Conservation (phyloP, 768 basidiomycete species). For the Leccinum rimulosum region DNA sequence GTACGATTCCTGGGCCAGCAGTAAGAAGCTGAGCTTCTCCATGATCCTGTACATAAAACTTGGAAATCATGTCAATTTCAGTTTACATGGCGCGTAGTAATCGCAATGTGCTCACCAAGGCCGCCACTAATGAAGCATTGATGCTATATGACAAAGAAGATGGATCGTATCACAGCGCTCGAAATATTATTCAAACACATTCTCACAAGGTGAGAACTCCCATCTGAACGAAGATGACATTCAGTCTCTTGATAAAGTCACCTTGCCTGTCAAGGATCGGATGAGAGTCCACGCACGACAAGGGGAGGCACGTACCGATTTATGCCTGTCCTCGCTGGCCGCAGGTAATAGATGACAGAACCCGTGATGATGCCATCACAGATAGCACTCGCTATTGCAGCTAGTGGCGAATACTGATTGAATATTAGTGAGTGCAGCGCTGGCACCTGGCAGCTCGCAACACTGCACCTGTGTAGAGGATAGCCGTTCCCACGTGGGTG, state of each 20-base stretch:
- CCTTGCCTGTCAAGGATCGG: not conserved
- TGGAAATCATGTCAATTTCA: not conserved
- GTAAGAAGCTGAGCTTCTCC: slow-evolving; percentile 1
- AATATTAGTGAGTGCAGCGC: not conserved
- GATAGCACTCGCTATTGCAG: slow-evolving; percentile 14
- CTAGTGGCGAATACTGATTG: slow-evolving; percentile 8
- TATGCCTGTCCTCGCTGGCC: slow-evolving; percentile 6
- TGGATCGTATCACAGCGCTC: not conserved
- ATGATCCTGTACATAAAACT: slow-evolving; percentile 17
- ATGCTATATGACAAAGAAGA: slow-evolving; percentile 1
- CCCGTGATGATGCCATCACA: slow-evolving; percentile 22
- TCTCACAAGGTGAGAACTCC: slow-evolving; percentile 20
- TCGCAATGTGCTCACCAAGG: slow-evolving; percentile 8
- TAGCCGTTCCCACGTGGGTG: slow-evolving; percentile 6
- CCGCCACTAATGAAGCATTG: slow-evolving; percentile 7
- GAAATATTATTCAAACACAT: not conserved
- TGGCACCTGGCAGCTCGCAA: not conserved
- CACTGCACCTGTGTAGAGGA: slow-evolving; percentile 4
- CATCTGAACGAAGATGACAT: slow-evolving; percentile 18
- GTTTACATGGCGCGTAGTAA: not conserved
- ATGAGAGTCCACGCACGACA: not conserved
- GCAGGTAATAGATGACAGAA: slow-evolving; percentile 17
- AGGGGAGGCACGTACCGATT: slow-evolving; percentile 7
- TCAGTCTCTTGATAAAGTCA: slow-evolving; percentile 14
- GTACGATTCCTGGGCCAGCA: slow-evolving; percentile 9